Conservation (phyloP, 768 basidiomycete genomes). For the Tylopilus rubrobrunneus region DNA sequence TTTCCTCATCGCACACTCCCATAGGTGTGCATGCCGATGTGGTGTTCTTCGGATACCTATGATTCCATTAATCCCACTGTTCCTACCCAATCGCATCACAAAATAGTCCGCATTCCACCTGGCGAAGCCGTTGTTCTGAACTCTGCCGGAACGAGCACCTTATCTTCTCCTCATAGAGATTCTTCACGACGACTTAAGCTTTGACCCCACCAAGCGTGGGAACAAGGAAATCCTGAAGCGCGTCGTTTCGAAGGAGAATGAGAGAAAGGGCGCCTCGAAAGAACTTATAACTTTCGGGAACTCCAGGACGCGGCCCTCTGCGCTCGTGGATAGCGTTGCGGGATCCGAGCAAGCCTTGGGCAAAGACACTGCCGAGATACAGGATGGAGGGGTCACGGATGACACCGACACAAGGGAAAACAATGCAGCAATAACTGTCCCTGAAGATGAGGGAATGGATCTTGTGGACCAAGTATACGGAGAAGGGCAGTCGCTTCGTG, state of each 20-base stretch:
- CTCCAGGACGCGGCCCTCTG: slow-evolving; percentile 14
- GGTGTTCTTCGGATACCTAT: slow-evolving; percentile 73
- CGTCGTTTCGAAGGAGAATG: slow-evolving; percentile 63
- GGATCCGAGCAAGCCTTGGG: slow-evolving; percentile 32
- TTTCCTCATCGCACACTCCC: slow-evolving; percentile 6
- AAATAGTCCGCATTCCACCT: slow-evolving; percentile 95
- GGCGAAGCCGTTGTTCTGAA: slow-evolving; percentile 98
- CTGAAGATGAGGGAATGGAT: slow-evolving; percentile 87
- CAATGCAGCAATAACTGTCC: slow-evolving; percentile 17
- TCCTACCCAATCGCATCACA: slow-evolving; percentile 72
- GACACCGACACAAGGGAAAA: slow-evolving; percentile 18
- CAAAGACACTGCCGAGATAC: slow-evolving; percentile 27
- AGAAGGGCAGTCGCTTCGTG: slow-evolving; percentile 64
- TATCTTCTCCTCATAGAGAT: slow-evolving; percentile 92
- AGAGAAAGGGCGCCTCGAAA: slow-evolving; percentile 52
- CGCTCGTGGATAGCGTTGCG: slow-evolving; percentile 20
- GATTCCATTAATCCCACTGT: slow-evolving; percentile 27
- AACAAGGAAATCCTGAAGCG: slow-evolving; percentile 87
- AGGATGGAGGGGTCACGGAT: slow-evolving; percentile 11
- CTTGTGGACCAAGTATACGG: slow-evolving; percentile 96
- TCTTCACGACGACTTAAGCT: slow-evolving; percentile 84
- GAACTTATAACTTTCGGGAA: slow-evolving; percentile 49
- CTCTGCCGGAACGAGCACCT: slow-evolving; percentile 93
- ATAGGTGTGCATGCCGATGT: slow-evolving; percentile 85
- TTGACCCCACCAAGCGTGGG: slow-evolving; percentile 75